These are phyloP conservation scores for Croton setiger DNA, from an alignment of 441 rosid species.

Conservation along the genomic window DNA sequence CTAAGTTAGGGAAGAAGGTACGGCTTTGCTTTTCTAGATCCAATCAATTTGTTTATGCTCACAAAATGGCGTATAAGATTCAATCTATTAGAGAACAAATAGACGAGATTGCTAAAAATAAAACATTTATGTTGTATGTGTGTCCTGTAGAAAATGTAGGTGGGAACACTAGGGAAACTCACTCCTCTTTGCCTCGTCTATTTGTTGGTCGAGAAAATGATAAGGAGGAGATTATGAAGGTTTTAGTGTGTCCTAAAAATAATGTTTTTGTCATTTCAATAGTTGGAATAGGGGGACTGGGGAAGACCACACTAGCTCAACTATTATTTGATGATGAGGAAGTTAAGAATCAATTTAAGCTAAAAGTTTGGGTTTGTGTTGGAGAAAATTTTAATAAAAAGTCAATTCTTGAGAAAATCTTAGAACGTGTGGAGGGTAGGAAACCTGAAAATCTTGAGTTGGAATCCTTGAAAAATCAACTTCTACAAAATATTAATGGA, in stretches of 20 bases:
- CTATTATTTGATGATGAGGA: constrained; percentile 26
- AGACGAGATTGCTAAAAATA: constrained; percentile 17
- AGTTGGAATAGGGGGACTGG: constrained; percentile 37
- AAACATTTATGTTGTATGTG: neutral
- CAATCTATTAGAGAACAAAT: constrained; percentile 16
- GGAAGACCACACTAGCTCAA: constrained; percentile 41
- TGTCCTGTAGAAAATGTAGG: neutral
- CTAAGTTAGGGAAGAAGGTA: constrained; percentile 6
- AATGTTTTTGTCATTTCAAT: constrained; percentile 27
- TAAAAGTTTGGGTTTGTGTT: constrained; percentile 32
- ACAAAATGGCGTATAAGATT: constrained; percentile 15
- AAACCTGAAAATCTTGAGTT: constrained; percentile 16
- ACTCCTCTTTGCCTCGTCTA: constrained; percentile 23
- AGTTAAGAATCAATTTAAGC: constrained; percentile 19
- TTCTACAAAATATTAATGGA: constrained; percentile 18
- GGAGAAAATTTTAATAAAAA: constrained; percentile 26
- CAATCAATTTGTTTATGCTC: constrained; percentile 8
- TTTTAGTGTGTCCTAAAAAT: constrained; percentile 13
- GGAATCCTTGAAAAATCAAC: constrained; percentile 19
- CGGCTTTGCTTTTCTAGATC: constrained; percentile 5
- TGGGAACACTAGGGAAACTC: constrained; percentile 14
- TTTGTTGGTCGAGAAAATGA: constrained; percentile 34
- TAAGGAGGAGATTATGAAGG: constrained; percentile 21
- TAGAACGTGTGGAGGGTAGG: neutral
- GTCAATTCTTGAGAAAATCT: constrained; percentile 15